A percentile compares a stretch with the other conserved stretches of the same genome.
Evolutionary conservation across 179 eudicot species (phyloP).

Genomic region (Spinacia oleracea): DNA sequence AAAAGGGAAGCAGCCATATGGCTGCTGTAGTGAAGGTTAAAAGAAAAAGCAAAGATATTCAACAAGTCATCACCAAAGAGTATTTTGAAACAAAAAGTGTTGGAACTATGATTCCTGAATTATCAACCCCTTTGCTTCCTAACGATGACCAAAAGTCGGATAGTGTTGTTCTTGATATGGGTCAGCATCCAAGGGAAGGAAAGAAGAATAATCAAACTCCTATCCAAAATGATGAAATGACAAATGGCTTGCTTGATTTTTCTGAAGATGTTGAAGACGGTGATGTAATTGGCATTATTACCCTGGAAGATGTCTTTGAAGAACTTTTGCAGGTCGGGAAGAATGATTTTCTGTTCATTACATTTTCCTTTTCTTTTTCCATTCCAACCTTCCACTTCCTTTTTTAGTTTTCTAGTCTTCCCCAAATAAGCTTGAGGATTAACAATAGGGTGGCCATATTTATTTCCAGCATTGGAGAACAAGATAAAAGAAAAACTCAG

Average conservation of each 20-base stretch:
- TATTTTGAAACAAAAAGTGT: conserved; percentile 26
- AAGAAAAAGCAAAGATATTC: conserved; percentile 38
- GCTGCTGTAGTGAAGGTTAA: conserved; percentile 87
- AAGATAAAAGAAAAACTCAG: not conserved
- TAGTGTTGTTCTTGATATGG: conserved; percentile 46
- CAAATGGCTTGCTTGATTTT: conserved; percentile 24
- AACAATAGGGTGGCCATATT: not conserved
- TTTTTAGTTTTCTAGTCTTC: not conserved
- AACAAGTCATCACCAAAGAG: conserved; percentile 32
- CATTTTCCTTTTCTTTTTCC: too few relatives aligned
- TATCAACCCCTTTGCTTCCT: conserved; percentile 51
- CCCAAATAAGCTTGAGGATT: not conserved
- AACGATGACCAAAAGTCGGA: conserved; percentile 41
- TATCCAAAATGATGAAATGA: conserved; percentile 13
- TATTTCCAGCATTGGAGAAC: not conserved
- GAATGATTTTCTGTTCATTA: not conserved
- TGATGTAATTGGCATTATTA: conserved; percentile 85
- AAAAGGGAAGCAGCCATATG: conserved; percentile 94
- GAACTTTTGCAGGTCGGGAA: conserved; percentile 76
- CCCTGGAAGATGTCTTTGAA: conserved; percentile 90
- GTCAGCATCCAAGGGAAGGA: conserved; percentile 28
- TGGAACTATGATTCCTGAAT: conserved; percentile 31
- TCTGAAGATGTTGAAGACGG: conserved; percentile 72
- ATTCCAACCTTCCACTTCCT: too few relatives aligned
- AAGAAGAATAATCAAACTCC: conserved; percentile 24